Conservation (phyloP, 805 yeast genomes). For the Wickerhamomyces bovis region DNA sequence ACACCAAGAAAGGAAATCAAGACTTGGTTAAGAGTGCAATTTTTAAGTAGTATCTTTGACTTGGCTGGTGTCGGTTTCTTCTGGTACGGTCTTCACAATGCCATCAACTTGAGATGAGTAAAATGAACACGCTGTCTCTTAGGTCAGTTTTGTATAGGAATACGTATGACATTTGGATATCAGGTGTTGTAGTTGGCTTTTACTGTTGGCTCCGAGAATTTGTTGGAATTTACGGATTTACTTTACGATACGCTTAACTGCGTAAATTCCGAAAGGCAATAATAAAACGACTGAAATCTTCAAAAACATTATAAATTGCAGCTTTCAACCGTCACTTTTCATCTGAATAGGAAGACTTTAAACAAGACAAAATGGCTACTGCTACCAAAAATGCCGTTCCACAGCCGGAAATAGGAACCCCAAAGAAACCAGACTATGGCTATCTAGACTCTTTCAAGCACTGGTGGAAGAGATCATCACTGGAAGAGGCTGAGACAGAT, state of each 20-base stretch:
- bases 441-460: constrained; percentile 34
- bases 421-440: constrained; percentile 8
- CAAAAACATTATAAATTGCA: background rate
- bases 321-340: background rate
- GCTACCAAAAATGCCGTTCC: background rate
- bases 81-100: constrained; percentile 14
- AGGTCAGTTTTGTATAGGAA: background rate
- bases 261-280: background rate
- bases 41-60: constrained; percentile 12
- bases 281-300: background rate
- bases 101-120: constrained; percentile 5
- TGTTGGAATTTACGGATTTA: background rate
- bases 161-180: background rate
- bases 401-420: background rate
- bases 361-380: background rate
- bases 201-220: background rate
- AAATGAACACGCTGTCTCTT: background rate
- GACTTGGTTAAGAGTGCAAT: constrained; percentile 9
- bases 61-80: constrained; percentile 10
- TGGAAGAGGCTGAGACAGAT: constrained; percentile 36
- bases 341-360: background rate
- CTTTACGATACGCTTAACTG: background rate
- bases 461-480: constrained; percentile 34
- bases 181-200: background rate
- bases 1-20: constrained; percentile 13